Evolutionary conservation across 2,329 filamentous ascomycete species (phyloP).

Genomic region (Fusarium equiseti): DNA sequence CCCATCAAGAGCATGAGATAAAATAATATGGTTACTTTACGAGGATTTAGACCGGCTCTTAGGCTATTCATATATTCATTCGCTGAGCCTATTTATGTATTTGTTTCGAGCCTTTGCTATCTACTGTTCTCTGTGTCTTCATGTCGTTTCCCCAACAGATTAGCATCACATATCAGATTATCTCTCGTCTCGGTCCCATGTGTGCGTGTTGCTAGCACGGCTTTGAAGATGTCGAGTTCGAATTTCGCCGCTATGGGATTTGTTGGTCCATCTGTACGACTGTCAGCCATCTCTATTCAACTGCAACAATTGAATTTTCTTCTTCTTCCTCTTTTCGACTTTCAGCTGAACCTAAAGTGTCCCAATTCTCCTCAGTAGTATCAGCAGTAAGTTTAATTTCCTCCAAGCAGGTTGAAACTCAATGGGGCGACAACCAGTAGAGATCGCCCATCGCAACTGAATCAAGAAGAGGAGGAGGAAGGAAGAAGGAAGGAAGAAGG

Average conservation of each 20-base stretch:
- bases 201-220: constrained; percentile 24
- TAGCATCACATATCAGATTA: neutral
- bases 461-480: neutral
- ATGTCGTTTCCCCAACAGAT: neutral
- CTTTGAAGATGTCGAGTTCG: constrained; percentile 35
- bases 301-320: neutral
- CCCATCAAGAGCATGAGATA: neutral
- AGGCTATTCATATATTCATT: neutral
- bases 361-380: neutral
- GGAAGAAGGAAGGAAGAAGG: neutral
- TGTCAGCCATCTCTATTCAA: neutral
- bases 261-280: constrained; percentile 47
- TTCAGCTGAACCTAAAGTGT: neutral
- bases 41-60: neutral
- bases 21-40: neutral
- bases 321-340: constrained; percentile 10
- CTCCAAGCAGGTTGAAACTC: neutral
- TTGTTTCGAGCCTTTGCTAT: neutral
- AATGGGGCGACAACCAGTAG: neutral
- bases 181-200: constrained; percentile 40
- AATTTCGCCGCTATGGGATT: constrained; percentile 40
- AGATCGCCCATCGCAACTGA: neutral
- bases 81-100: neutral
- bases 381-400: neutral
- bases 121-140: neutral